phyloP scores from a whole-genome alignment of 2,329 filamentous ascomycete species.

The Kalaharituber pfeilii region DNA sequence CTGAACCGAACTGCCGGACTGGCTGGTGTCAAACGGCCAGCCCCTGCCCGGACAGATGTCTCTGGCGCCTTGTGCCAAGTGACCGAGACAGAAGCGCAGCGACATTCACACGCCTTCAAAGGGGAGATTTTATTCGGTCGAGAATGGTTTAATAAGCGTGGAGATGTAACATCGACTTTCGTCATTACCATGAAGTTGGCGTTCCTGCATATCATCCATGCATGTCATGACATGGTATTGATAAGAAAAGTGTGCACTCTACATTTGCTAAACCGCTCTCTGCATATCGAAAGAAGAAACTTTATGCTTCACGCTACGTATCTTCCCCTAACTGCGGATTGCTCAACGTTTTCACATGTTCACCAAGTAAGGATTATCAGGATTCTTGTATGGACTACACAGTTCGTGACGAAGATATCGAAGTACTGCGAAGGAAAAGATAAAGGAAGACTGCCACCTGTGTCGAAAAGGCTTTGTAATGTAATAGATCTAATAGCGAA shows the following conservation, averaged over 20 bases:
- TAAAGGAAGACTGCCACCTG: neutral
- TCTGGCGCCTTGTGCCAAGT: neutral
- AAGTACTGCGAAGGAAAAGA: neutral
- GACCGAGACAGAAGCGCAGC: neutral
- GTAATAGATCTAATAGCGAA: conserved; percentile 43
- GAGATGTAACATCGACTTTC: conserved; percentile 1
- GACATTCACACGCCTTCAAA: conserved; percentile 33
- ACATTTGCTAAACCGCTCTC: conserved; percentile 65
- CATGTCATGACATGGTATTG: conserved; percentile 6
- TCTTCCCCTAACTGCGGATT: conserved; percentile 81
- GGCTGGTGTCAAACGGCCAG: neutral
- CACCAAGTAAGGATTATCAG: too few relatives aligned
- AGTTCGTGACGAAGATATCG: conserved; percentile 69
- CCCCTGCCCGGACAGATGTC: neutral
- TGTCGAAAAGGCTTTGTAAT: conserved; percentile 25
- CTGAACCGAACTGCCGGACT: neutral
- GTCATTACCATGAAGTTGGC: conserved; percentile 15
- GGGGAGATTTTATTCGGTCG: conserved; percentile 58
- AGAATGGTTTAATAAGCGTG: conserved; percentile 44
- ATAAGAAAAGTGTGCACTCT: neutral
- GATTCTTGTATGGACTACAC: conserved; percentile 79
- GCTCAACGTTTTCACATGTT: conserved; percentile 86
- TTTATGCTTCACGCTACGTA: conserved; percentile 66
- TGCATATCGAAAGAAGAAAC: conserved; percentile 30
- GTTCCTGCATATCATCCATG: conserved; percentile 3